Conservation (phyloP, 2,329 filamentous ascomycete species). For the Verticillium klebahnii region DNA sequence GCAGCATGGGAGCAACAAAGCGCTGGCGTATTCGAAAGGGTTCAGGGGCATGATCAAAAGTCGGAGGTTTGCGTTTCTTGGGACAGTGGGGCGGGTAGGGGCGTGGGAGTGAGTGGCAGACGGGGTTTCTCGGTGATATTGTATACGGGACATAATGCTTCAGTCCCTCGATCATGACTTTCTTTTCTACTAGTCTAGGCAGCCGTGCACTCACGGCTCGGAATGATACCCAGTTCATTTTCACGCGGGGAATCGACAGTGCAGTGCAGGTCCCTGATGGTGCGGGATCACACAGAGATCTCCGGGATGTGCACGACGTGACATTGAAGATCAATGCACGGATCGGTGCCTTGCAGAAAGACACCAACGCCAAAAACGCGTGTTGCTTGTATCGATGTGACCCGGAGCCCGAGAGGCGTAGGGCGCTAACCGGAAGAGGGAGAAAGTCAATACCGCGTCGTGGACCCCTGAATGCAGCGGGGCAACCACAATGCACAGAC, state of each 20-base stretch:
- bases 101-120: background rate
- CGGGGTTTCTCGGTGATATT: background rate
- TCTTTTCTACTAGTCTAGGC: background rate
- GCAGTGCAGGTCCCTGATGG: no score
- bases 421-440: background rate
- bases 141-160: background rate
- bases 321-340: background rate
- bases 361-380: background rate
- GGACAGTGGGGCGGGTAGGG: no score
- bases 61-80: background rate
- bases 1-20: slow-evolving; percentile 1
- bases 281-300: background rate
- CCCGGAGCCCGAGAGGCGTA: background rate
- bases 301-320: background rate
- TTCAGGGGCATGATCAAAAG: background rate
- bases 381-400: background rate
- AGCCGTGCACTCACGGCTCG: background rate
- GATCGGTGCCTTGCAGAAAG: background rate
- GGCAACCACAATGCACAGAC: background rate
- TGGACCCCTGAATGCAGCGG: background rate
- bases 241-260: background rate
- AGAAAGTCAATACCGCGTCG: background rate
- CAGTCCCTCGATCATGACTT: background rate
- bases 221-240: background rate
- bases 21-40: slow-evolving; percentile 1